Conservation (phyloP, 371 early-diverging fungal species). For the Coemansia sp. region DNA sequence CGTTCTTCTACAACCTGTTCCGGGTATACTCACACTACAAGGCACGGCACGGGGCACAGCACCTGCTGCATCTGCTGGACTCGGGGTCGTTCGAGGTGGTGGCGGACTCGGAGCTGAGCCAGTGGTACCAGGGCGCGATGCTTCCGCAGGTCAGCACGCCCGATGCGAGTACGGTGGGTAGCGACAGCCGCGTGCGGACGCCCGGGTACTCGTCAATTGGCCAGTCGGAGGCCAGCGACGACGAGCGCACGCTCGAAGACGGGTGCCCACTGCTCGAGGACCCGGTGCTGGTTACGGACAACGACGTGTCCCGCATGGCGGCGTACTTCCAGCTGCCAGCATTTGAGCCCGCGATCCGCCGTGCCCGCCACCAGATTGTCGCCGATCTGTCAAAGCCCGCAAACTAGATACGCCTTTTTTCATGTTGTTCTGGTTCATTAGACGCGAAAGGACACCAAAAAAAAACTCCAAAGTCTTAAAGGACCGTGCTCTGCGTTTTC, state of each 20-base stretch:
- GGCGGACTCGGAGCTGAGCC: conserved; percentile 33
- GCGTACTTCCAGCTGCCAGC: conserved; percentile 26
- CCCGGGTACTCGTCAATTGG: conserved; percentile 3
- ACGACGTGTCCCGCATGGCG: conserved; percentile 41
- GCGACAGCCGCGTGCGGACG: background rate
- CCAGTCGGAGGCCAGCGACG: conserved; percentile 5
- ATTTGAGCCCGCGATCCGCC: conserved; percentile 39
- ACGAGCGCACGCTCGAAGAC: conserved; percentile 27
- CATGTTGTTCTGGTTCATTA: background rate
- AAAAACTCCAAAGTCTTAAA: too few relatives aligned
- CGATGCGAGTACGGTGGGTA: conserved; percentile 16
- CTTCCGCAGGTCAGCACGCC: background rate
- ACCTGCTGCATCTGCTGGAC: conserved; percentile 52
- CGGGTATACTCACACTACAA: conserved; percentile 81
- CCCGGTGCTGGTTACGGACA: conserved; percentile 28
- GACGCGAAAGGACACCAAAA: too few relatives aligned
- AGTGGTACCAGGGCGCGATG: conserved; percentile 26
- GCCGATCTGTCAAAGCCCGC: conserved; percentile 23
- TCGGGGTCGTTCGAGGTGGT: conserved; percentile 22
- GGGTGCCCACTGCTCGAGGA: conserved; percentile 29
- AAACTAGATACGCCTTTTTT: background rate
- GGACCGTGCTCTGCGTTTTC: too few relatives aligned
- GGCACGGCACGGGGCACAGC: conserved; percentile 68
- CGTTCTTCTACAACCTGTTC: conserved; percentile 77
- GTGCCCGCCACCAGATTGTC: conserved; percentile 49